A percentile compares a stretch with the other conserved stretches of the same genome.
phyloP scores from a whole-genome alignment of 768 basidiomycete genomes.

The Leucogyrophana mollusca region DNA sequence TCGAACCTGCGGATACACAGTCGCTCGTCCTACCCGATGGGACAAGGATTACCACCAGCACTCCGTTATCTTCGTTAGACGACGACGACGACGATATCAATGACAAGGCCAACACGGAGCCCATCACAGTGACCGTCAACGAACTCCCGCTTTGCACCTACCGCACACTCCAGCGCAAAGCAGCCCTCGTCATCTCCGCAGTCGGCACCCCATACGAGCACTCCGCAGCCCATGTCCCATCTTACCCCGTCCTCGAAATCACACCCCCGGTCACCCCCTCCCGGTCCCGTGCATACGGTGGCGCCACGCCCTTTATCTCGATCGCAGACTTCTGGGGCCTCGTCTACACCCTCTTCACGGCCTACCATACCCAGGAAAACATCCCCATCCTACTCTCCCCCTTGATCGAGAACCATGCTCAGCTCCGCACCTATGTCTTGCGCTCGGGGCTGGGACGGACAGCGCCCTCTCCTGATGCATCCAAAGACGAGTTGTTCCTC shows the following conservation, averaged over 20 bases:
- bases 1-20: too few relatives aligned
- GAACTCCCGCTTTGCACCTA: slow-evolving; percentile 12
- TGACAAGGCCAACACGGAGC: too few relatives aligned
- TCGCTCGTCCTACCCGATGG: too few relatives aligned
- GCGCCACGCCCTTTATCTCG: slow-evolving; percentile 10
- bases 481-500: slow-evolving; percentile 34
- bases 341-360: slow-evolving; percentile 41
- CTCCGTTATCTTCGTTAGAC: too few relatives aligned
- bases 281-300: too few relatives aligned
- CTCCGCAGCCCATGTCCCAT: slow-evolving; percentile 16
- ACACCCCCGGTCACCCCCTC: neutral
- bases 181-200: slow-evolving; percentile 12
- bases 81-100: too few relatives aligned
- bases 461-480: slow-evolving; percentile 9
- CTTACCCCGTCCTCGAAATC: slow-evolving; percentile 18
- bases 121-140: slow-evolving; percentile 5
- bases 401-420: slow-evolving; percentile 25
- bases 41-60: too few relatives aligned
- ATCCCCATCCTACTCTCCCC: slow-evolving; percentile 37
- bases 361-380: slow-evolving; percentile 36
- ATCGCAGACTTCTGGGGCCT: slow-evolving; percentile 39
- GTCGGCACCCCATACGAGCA: slow-evolving; percentile 19
- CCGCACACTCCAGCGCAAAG: slow-evolving; percentile 8
- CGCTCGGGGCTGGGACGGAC: slow-evolving; percentile 33
- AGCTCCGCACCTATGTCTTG: slow-evolving; percentile 37